These are phyloP conservation scores for Calonectria leucothoes DNA, from an alignment of 2,329 filamentous ascomycete species.

Conservation along the genomic window DNA sequence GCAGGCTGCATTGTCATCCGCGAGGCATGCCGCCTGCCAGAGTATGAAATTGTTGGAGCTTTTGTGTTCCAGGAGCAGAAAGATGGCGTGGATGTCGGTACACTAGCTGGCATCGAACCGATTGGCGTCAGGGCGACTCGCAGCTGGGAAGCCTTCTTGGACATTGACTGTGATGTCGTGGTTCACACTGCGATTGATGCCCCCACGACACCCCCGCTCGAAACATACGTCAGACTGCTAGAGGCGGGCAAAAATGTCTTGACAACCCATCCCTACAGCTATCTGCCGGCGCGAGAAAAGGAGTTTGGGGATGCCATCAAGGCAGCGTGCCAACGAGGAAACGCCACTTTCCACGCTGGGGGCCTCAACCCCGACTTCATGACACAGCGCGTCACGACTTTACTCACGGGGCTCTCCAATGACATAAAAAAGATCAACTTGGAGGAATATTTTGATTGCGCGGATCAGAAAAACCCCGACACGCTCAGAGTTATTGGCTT, in stretches of 20 bases:
- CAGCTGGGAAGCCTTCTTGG: background rate
- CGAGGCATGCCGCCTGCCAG: background rate
- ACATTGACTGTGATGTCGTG: background rate
- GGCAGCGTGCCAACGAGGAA: background rate
- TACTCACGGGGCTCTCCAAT: background rate
- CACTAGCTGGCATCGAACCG: background rate
- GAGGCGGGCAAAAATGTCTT: background rate
- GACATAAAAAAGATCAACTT: background rate
- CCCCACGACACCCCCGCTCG: background rate
- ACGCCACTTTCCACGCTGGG: background rate
- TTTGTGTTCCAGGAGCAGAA: background rate
- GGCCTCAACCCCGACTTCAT: background rate
- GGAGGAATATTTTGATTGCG: background rate
- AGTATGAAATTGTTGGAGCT: background rate
- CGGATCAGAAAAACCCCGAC: background rate
- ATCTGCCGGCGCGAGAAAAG: background rate
- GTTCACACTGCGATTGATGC: background rate
- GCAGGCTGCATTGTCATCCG: background rate
- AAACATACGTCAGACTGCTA: background rate
- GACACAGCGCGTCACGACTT: background rate
- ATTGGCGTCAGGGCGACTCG: background rate
- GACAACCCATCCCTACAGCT: background rate
- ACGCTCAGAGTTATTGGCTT: background rate
- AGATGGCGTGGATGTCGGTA: background rate
- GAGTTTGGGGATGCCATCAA: background rate